A percentile compares a stretch with the other conserved stretches of the same genome.
phyloP scores from a whole-genome alignment of 2,329 filamentous ascomycete species.

The Ophiostoma populinum region DNA sequence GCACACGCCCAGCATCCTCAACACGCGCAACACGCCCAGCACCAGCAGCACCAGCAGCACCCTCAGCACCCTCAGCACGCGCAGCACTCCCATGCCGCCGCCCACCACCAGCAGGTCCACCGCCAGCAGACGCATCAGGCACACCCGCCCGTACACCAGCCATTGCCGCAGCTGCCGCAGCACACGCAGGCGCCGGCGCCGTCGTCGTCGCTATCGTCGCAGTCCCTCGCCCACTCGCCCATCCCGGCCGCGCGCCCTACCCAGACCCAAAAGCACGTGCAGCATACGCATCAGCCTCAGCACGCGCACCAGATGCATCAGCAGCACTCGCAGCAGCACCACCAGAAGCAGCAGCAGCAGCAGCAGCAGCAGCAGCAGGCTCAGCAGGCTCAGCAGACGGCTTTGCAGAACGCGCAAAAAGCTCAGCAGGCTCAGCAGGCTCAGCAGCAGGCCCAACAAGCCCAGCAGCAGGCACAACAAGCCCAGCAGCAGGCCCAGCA shows the following conservation, averaged over 20 bases:
- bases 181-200: constrained; percentile 11
- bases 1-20: constrained; percentile 13
- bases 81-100: constrained; percentile 7
- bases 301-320: constrained; percentile 5
- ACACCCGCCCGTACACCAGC: too few species aligned
- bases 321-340: constrained; percentile 3
- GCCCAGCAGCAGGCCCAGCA: constrained; percentile 12
- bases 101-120: not conserved
- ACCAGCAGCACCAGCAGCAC: constrained; percentile 11
- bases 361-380: constrained; percentile 14
- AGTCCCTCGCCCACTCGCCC: constrained; percentile 26
- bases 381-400: constrained; percentile 9
- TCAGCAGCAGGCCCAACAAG: constrained; percentile 4
- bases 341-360: constrained; percentile 8
- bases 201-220: constrained; percentile 27
- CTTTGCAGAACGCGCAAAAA: constrained; percentile 13
- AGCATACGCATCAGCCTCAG: constrained; percentile 1
- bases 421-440: constrained; percentile 11
- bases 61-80: constrained; percentile 12
- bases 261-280: constrained; percentile 9
- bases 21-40: constrained; percentile 11
- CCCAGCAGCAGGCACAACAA: constrained; percentile 13
- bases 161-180: not conserved
- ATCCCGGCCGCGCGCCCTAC: constrained; percentile 27
- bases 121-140: not conserved